Conservation (phyloP, 2,329 filamentous ascomycete genomes). For the Grosmannia huntii region DNA sequence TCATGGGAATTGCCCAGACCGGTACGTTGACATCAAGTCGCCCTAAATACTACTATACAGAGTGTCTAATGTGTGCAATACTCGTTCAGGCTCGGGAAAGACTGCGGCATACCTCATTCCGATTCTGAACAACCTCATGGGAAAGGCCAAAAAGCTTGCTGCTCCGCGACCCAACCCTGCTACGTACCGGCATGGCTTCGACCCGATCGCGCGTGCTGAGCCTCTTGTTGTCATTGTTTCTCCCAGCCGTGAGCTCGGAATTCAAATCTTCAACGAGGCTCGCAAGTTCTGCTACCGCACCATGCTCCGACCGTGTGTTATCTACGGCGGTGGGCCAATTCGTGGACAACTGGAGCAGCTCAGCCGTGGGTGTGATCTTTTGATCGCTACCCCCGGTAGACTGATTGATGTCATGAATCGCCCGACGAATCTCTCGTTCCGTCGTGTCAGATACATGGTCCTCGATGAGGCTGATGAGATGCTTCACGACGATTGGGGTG, state of each 20-base stretch:
- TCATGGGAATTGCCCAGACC: slow-evolving; percentile 86
- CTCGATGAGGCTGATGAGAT: slow-evolving; percentile 96
- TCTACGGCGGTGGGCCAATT: slow-evolving; percentile 74
- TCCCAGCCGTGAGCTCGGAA: slow-evolving; percentile 79
- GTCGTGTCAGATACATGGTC: slow-evolving; percentile 66
- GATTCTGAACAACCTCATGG: slow-evolving; percentile 83
- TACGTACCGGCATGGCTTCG: slow-evolving; percentile 35
- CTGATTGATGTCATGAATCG: slow-evolving; percentile 72
- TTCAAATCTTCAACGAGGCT: slow-evolving; percentile 91
- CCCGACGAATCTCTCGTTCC: slow-evolving; percentile 54
- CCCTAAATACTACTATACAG: too few species aligned
- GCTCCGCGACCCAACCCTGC: slow-evolving; percentile 59
- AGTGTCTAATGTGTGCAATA: neutral
- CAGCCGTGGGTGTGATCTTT: slow-evolving; percentile 72
- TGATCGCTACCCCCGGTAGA: slow-evolving; percentile 80
- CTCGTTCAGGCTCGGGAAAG: slow-evolving; percentile 71
- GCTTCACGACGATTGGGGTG: slow-evolving; percentile 65
- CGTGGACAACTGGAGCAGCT: slow-evolving; percentile 60
- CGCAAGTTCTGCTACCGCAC: slow-evolving; percentile 88
- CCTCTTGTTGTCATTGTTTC: slow-evolving; percentile 76
- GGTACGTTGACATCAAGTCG: slow-evolving; percentile 41
- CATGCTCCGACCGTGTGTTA: slow-evolving; percentile 82
- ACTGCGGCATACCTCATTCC: slow-evolving; percentile 88
- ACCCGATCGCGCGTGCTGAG: slow-evolving; percentile 54
- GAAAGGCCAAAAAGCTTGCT: slow-evolving; percentile 80